Conservation (phyloP, 495 filamentous ascomycete species). For the Platismatia glauca region DNA sequence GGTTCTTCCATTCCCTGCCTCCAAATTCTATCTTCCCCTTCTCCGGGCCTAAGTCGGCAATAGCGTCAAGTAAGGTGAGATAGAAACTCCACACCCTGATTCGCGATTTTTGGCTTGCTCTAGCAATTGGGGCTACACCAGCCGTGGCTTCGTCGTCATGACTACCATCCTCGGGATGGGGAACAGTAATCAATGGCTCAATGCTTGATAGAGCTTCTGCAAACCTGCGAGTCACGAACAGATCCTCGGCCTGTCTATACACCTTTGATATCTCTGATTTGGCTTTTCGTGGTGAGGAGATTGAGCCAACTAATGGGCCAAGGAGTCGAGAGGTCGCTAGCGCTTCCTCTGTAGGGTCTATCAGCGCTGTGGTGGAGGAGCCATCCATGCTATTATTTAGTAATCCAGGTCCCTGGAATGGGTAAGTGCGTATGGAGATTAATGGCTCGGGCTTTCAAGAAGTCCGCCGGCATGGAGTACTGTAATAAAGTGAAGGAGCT, state of each 20-base stretch:
- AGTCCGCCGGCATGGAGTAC: neutral
- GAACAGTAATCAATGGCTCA: constrained; percentile 59
- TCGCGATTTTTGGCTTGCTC: constrained; percentile 63
- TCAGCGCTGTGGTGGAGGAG: constrained; percentile 19
- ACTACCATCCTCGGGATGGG: constrained; percentile 25
- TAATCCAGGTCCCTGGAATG: neutral
- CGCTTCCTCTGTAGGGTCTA: constrained; percentile 17
- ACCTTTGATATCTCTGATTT: constrained; percentile 65
- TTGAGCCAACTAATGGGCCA: constrained; percentile 40
- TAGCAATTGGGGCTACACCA: constrained; percentile 56
- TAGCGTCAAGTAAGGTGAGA: constrained; percentile 81
- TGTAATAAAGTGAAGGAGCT: neutral
- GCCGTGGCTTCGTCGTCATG: constrained; percentile 31
- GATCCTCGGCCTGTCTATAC: constrained; percentile 80
- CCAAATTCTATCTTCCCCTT: constrained; percentile 86
- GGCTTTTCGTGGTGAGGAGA: constrained; percentile 46
- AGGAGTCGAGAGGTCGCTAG: constrained; percentile 39
- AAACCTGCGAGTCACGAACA: constrained; percentile 86
- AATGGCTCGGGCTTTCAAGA: neutral
- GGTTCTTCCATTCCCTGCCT: constrained; percentile 65
- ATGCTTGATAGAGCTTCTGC: constrained; percentile 79
- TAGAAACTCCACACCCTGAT: constrained; percentile 98
- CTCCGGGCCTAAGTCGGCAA: constrained; percentile 78
- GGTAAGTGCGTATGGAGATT: neutral
- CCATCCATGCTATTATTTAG: constrained; percentile 16